Evolutionary conservation across 179 eudicot species (phyloP).

Genomic region (Drosera spatulata): DNA sequence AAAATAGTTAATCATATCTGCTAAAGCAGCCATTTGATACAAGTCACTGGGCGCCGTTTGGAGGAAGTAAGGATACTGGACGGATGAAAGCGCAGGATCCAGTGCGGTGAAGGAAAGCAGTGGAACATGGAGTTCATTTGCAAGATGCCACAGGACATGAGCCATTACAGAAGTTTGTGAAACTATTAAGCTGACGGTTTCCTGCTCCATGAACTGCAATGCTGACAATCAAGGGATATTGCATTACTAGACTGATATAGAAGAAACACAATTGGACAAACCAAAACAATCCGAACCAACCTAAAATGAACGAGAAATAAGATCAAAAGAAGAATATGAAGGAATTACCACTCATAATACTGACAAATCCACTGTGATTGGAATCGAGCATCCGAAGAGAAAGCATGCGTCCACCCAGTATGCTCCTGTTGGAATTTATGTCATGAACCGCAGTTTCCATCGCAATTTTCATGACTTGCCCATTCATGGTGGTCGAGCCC

Average conservation of each 20-base stretch:
- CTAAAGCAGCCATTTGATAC: constrained; percentile 66
- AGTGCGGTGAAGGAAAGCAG: constrained; percentile 64
- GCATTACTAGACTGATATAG: too few relatives aligned
- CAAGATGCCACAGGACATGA: constrained; percentile 68
- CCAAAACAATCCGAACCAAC: too few relatives aligned
- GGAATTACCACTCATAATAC: constrained; percentile 58
- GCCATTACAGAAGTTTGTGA: constrained; percentile 69
- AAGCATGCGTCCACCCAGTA: constrained; percentile 46
- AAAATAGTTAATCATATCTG: constrained; percentile 46
- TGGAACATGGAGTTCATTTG: constrained; percentile 74
- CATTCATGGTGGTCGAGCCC: constrained; percentile 21
- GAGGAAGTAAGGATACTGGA: constrained; percentile 71
- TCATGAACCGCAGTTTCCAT: constrained; percentile 55
- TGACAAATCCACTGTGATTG: constrained; percentile 49
- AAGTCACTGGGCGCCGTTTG: constrained; percentile 66
- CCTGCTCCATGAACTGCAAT: constrained; percentile 53
- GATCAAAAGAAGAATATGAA: background rate
- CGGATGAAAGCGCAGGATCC: constrained; percentile 71
- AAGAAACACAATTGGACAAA: too few relatives aligned
- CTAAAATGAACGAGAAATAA: too few relatives aligned
- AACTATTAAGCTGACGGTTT: constrained; percentile 67
- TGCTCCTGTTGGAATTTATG: constrained; percentile 41
- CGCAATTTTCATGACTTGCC: constrained; percentile 36
- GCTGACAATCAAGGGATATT: constrained; percentile 23
- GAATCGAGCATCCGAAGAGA: constrained; percentile 39